Percentiles rank a stretch among this genome's conserved stretches.
Conservation (phyloP, 805 yeast genomes). For the Metschnikowia cerradonensis region DNA sequence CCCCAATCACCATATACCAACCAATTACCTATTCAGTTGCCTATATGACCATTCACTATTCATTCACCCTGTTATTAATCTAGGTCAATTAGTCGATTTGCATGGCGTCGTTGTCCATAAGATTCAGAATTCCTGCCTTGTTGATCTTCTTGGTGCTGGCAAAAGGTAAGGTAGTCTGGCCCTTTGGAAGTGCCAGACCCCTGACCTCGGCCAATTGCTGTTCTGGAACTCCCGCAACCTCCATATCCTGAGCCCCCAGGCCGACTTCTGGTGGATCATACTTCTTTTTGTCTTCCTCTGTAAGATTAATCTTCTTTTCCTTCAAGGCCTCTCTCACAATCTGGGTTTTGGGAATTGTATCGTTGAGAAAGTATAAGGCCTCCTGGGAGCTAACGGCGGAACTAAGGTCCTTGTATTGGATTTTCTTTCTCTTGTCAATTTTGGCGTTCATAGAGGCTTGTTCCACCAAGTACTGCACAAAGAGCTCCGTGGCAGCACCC, state of each 20-base stretch:
- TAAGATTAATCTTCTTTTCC: slow-evolving; percentile 33
- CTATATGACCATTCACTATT: too few species aligned
- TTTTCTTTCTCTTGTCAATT: slow-evolving; percentile 60
- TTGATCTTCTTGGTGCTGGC: slow-evolving; percentile 16
- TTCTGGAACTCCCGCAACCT: slow-evolving; percentile 4
- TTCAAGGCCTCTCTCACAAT: slow-evolving; percentile 47
- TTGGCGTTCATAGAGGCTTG: slow-evolving; percentile 66
- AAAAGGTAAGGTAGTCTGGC: slow-evolving; percentile 39
- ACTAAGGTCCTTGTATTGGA: slow-evolving; percentile 69
- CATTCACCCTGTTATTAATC: too few species aligned
- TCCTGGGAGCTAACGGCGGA: slow-evolving; percentile 57
- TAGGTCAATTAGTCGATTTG: not conserved
- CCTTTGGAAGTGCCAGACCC: slow-evolving; percentile 27
- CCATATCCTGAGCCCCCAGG: slow-evolving; percentile 3
- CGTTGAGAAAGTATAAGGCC: slow-evolving; percentile 57
- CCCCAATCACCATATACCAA: too few species aligned
- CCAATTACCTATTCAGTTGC: too few species aligned
- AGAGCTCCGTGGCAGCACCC: slow-evolving; percentile 75
- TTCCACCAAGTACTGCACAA: slow-evolving; percentile 64
- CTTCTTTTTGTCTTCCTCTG: slow-evolving; percentile 12
- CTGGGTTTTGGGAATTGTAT: slow-evolving; percentile 62
- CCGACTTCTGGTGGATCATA: slow-evolving; percentile 8
- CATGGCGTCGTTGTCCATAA: slow-evolving; percentile 23
- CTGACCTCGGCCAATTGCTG: not conserved
- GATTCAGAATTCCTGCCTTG: slow-evolving; percentile 34